Evolutionary conservation across 2,329 filamentous ascomycete genomes (phyloP).

Genomic region (Nannizziopsis barbatae): DNA sequence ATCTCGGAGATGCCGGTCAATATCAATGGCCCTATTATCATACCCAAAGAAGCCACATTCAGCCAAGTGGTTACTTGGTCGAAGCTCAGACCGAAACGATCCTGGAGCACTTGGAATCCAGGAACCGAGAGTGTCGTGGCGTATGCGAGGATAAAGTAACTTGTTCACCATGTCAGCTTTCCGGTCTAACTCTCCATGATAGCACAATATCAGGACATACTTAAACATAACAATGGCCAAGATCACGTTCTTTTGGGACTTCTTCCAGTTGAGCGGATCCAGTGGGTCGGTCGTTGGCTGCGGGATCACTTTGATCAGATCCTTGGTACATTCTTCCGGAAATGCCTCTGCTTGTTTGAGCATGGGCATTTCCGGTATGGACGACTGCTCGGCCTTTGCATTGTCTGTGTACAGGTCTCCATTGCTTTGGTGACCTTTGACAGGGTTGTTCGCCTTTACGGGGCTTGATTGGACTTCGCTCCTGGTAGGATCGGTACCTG

Average conservation of each 20-base stretch:
- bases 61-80: conserved; percentile 43
- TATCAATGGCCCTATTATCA: conserved; percentile 42
- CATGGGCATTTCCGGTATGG: too few species aligned
- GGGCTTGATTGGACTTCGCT: too few species aligned
- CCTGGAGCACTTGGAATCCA: conserved; percentile 41
- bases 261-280: conserved; percentile 47
- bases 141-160: conserved; percentile 50
- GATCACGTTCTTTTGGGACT: conserved; percentile 38
- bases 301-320: conserved; percentile 30
- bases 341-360: too few species aligned
- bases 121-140: conserved; percentile 48
- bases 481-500: too few species aligned
- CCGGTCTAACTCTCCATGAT: not conserved
- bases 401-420: too few species aligned
- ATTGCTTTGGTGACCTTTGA: too few species aligned
- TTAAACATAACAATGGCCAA: conserved; percentile 45
- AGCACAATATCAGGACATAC: conserved; percentile 27
- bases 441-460: too few species aligned
- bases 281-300: conserved; percentile 37
- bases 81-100: conserved; percentile 36
- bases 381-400: not conserved
- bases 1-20: conserved; percentile 43
- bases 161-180: conserved; percentile 15
- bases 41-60: conserved; percentile 42
- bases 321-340: conserved; percentile 12